Base-by-base conservation (phyloP, 306 rosid species). In the Gastrolobium villosum region DNA sequence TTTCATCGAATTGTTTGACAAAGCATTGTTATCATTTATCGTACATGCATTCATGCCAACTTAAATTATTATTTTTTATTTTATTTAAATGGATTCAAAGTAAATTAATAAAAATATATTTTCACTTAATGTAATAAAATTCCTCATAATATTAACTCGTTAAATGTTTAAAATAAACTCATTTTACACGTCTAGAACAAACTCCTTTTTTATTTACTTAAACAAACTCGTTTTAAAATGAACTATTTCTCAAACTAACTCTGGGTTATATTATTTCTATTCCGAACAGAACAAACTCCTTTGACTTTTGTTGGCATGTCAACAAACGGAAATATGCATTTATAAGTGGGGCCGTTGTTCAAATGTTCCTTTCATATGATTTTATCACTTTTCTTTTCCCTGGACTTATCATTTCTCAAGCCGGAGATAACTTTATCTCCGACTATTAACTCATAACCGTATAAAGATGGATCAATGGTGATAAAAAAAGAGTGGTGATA, bases 291-390 rank as follows among this genome's bases (percentile, higher is more conserved):
- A 65, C 81, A 76, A 40, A 5, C 46, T 52, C 7, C 45, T 41
- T 77, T 77, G 81, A 67, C 81, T 67, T 54, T 46, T 67, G 30
- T 14, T 41, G 10, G 5, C 44, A 66, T 43, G 75, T 77, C 68
- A 77, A 67, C 49, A 77, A 65, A 54, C n/a, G 31, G 45, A 76
- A 61, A 36, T 59, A 15, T 43, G 66, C 76, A 71, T 37, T 71
- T 41, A 60, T 46, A 63, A 4, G 40, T 39, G 56, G 56, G 72
- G 6, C 53, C 41, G 4, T 35, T 75, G 4, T 76, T 76, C 74
- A 52, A 76, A 41, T 49, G 53, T 76, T 76, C 65, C 65, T 64
- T 60, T 74, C 59, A 45, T 59, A 61, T 43, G 10, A 1, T 14
- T 59, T 4, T 1, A 5, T 20, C 5, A 15, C 52, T 39, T 7